Evolutionary conservation across 2,329 filamentous ascomycete species (phyloP).

Genomic region (Ophiostoma australiae): DNA sequence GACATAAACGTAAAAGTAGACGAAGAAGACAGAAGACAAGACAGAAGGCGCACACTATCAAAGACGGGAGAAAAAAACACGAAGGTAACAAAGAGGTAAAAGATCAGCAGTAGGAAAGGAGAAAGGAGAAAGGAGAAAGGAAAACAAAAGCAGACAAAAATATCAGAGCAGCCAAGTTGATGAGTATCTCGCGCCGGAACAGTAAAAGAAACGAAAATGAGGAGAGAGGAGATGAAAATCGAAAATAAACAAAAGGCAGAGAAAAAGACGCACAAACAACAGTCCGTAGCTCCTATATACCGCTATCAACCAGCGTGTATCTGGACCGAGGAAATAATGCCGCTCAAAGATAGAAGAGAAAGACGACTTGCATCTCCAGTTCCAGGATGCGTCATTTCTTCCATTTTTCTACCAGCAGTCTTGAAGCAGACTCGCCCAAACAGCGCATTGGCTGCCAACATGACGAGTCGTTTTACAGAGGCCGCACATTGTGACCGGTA

Average conservation of each 20-base stretch:
- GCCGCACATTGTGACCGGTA: not conserved
- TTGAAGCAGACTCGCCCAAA: not conserved
- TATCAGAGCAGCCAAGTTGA: not conserved
- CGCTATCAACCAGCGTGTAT: not conserved
- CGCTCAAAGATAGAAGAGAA: not conserved
- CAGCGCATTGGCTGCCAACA: not conserved
- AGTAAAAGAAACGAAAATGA: not conserved
- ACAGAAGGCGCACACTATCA: too few species aligned
- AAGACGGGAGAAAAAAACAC: not conserved
- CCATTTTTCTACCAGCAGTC: not conserved
- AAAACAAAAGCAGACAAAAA: not conserved
- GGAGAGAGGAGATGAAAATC: not conserved
- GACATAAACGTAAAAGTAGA: constrained; percentile 5
- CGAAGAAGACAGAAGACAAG: not conserved
- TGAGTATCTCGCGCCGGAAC: constrained; percentile 4
- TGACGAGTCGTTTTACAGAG: constrained; percentile 1
- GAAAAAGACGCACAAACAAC: not conserved
- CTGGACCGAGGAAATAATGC: not conserved
- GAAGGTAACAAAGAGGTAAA: not conserved
- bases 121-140: not conserved
- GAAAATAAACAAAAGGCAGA: not conserved
- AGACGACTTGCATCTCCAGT: not conserved
- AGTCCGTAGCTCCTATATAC: not conserved
- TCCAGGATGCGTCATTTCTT: constrained; percentile 1
- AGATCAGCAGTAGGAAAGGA: not conserved